Conservation (phyloP, 371 early-diverging fungal genomes). For the Mucor mucedo region DNA sequence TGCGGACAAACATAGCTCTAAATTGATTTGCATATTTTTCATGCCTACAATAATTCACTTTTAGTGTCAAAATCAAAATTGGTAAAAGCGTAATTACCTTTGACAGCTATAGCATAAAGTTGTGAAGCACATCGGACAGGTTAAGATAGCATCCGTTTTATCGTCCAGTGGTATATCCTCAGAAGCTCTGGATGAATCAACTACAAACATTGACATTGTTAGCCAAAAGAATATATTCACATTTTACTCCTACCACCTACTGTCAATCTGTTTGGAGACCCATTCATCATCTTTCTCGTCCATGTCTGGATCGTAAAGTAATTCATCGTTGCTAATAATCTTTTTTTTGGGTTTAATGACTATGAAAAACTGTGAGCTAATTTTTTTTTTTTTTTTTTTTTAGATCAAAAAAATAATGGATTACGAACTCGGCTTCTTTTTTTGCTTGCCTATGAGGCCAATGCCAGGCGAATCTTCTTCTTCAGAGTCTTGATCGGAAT, state of each 20-base stretch:
- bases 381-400: constrained; percentile 15
- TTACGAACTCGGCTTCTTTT: constrained; percentile 5
- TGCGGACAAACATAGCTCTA: constrained; percentile 76
- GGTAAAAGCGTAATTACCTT: constrained; percentile 41
- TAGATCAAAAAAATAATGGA: constrained; percentile 14
- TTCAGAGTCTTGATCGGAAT: constrained; percentile 48
- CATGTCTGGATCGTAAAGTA: constrained; percentile 62
- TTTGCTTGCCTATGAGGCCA: constrained; percentile 15
- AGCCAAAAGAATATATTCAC: too few relatives aligned
- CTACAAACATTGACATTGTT: not conserved
- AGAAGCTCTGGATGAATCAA: constrained; percentile 9
- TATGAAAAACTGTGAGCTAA: not conserved
- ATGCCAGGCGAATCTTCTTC: constrained; percentile 13
- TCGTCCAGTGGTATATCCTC: constrained; percentile 30
- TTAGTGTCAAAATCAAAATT: not conserved
- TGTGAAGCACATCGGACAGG: constrained; percentile 72
- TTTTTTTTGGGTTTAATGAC: constrained; percentile 23
- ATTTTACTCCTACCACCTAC: constrained; percentile 24
- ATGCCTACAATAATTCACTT: constrained; percentile 48
- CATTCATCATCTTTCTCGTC: constrained; percentile 65
- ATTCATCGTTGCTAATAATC: constrained; percentile 53
- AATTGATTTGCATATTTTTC: constrained; percentile 66
- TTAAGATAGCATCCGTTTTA: constrained; percentile 67
- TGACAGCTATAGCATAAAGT: constrained; percentile 71
- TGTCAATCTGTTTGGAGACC: constrained; percentile 57